Evolutionary conservation across 805 yeast genomes (phyloP).

Genomic region (Metschnikowia similis): DNA sequence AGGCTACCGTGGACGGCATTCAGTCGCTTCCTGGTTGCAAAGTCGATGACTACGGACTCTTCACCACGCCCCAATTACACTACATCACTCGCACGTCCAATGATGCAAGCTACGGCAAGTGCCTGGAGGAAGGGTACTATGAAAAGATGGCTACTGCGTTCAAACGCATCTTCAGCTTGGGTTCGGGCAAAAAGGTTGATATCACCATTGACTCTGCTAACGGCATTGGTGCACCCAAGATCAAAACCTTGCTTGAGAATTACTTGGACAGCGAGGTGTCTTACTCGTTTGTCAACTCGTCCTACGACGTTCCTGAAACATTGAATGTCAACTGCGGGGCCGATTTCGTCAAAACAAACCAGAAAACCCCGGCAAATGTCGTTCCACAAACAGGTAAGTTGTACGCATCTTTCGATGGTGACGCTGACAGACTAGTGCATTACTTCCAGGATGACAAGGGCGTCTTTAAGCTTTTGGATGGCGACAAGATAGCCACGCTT

Average conservation of each 20-base stretch:
- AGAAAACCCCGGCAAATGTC: constrained; percentile 65
- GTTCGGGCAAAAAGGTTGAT: constrained; percentile 24
- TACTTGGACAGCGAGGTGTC: constrained; percentile 40
- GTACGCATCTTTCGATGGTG: constrained; percentile 91
- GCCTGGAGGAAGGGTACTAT: constrained; percentile 68
- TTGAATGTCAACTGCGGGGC: constrained; percentile 89
- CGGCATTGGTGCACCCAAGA: constrained; percentile 91
- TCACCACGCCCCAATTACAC: constrained; percentile 94
- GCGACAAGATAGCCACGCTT: constrained; percentile 88
- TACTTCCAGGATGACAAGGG: constrained; percentile 47
- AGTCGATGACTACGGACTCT: constrained; percentile 55
- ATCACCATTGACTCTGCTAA: constrained; percentile 88
- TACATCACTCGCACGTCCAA: constrained; percentile 73
- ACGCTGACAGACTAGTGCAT: constrained; percentile 91
- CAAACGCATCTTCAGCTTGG: constrained; percentile 35
- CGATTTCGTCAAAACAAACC: constrained; percentile 89
- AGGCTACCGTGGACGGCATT: constrained; percentile 60
- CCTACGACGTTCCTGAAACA: constrained; percentile 47
- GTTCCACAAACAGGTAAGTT: constrained; percentile 43
- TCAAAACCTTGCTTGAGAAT: constrained; percentile 42
- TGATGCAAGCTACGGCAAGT: constrained; percentile 57
- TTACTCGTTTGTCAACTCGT: constrained; percentile 48
- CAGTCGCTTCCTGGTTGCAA: constrained; percentile 40
- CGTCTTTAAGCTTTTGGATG: constrained; percentile 66
- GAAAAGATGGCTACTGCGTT: constrained; percentile 55